A percentile compares a stretch with the other conserved stretches of the same genome.
Conservation (phyloP, 2,329 filamentous ascomycete genomes). For the Pseudogymnoascus sp. region DNA sequence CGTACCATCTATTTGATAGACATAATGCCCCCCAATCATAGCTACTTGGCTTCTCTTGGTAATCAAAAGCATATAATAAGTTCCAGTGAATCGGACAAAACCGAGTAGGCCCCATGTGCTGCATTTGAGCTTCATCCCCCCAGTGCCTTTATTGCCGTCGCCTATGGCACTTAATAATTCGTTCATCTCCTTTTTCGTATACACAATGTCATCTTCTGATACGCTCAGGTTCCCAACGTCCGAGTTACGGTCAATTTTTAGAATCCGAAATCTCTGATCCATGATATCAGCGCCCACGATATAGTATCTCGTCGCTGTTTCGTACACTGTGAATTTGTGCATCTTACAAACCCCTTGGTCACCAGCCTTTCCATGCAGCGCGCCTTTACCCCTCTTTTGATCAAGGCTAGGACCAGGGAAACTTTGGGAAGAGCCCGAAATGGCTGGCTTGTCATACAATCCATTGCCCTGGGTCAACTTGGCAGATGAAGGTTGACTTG, state of each 20-base stretch:
- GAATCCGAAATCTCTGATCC: slow-evolving; percentile 78
- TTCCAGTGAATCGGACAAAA: slow-evolving; percentile 91
- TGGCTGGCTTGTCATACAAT: not conserved
- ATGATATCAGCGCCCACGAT: slow-evolving; percentile 88
- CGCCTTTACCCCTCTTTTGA: slow-evolving; percentile 23
- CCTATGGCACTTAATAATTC: slow-evolving; percentile 90
- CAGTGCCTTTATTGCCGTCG: slow-evolving; percentile 84
- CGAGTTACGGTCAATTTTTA: slow-evolving; percentile 89
- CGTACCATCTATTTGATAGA: slow-evolving; percentile 91
- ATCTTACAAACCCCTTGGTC: slow-evolving; percentile 52
- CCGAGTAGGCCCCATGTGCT: slow-evolving; percentile 90
- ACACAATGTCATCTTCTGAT: slow-evolving; percentile 90
- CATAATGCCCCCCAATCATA: slow-evolving; percentile 90
- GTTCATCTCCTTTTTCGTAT: slow-evolving; percentile 86
- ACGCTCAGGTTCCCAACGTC: slow-evolving; percentile 72
- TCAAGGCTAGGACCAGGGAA: slow-evolving; percentile 35
- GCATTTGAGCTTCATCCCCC: slow-evolving; percentile 81
- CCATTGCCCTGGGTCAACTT: not conserved
- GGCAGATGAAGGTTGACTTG: not conserved
- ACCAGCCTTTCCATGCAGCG: slow-evolving; percentile 25
- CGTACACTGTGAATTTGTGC: slow-evolving; percentile 97
- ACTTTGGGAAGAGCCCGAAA: not conserved
- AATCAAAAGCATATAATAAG: slow-evolving; percentile 95
- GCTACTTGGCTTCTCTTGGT: slow-evolving; percentile 94
- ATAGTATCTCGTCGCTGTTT: slow-evolving; percentile 88